Percentiles rank a stretch among this genome's conserved stretches.
phyloP scores from a whole-genome alignment of 768 basidiomycete species.

The Russula dissimulans region DNA sequence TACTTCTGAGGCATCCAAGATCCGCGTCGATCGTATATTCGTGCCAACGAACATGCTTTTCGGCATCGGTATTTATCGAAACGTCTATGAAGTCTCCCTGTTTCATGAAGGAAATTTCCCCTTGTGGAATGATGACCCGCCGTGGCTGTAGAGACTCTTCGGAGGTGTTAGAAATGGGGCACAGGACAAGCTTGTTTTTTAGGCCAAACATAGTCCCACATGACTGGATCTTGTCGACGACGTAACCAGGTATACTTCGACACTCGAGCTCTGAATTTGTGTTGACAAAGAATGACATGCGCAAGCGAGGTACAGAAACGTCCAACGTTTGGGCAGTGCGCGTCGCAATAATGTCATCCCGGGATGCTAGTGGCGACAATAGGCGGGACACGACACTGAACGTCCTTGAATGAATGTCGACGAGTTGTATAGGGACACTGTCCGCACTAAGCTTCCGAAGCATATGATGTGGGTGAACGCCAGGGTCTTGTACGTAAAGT shows the following conservation, averaged over 20 bases:
- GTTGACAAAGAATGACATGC: slow-evolving; percentile 34
- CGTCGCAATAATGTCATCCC: background rate
- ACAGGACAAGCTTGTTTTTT: slow-evolving; percentile 22
- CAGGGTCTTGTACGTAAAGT: background rate
- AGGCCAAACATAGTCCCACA: slow-evolving; percentile 39
- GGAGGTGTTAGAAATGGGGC: background rate
- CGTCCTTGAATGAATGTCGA: slow-evolving; percentile 5
- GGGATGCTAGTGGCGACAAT: background rate
- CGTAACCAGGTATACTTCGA: slow-evolving; percentile 33
- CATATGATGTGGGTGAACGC: background rate
- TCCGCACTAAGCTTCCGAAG: background rate
- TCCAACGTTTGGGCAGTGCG: background rate
- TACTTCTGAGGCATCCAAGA: slow-evolving; percentile 26
- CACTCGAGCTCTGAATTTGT: slow-evolving; percentile 28
- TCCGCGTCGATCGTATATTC: slow-evolving; percentile 27
- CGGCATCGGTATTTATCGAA: background rate
- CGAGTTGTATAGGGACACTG: background rate
- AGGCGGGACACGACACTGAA: background rate
- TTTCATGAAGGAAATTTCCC: background rate
- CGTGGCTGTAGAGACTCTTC: background rate
- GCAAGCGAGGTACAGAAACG: slow-evolving; percentile 33
- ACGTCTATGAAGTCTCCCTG: background rate
- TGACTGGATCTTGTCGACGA: slow-evolving; percentile 35
- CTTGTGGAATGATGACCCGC: slow-evolving; percentile 7
- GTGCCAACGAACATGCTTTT: slow-evolving; percentile 20